phyloP scores from a whole-genome alignment of 2,329 filamentous ascomycete genomes.

The Epichloe scottii region DNA sequence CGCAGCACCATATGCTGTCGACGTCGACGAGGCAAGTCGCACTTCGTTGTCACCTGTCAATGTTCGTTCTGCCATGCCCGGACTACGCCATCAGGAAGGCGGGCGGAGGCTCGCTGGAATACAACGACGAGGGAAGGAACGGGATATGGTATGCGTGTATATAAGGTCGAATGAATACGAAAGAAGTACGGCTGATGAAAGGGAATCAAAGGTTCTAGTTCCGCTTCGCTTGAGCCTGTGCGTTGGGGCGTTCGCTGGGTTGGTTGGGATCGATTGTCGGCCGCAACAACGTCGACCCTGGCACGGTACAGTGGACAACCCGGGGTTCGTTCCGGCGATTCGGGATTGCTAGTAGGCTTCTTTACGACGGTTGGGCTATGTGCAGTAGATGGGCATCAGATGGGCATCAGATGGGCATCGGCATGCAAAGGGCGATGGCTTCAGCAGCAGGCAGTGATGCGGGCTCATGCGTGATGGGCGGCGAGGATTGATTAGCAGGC shows the following conservation, averaged over 20 bases:
- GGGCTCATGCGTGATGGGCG: neutral
- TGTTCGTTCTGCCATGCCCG: slow-evolving; percentile 52
- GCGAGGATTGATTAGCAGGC: neutral
- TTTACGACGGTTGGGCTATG: neutral
- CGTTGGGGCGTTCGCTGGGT: slow-evolving; percentile 2
- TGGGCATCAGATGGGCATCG: neutral
- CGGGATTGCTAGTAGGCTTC: neutral
- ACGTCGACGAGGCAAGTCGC: slow-evolving; percentile 34
- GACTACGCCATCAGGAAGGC: slow-evolving; percentile 52
- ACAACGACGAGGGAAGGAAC: slow-evolving; percentile 7
- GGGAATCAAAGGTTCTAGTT: neutral
- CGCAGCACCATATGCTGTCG: slow-evolving; percentile 19
- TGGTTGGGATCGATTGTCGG: neutral
- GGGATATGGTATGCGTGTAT: neutral
- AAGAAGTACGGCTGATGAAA: neutral
- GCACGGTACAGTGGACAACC: neutral
- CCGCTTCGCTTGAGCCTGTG: neutral
- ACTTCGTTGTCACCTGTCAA: slow-evolving; percentile 41
- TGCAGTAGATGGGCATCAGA: neutral
- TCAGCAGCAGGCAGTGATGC: neutral
- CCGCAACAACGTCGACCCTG: neutral
- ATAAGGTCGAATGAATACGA: neutral
- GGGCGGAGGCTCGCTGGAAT: slow-evolving; percentile 17
- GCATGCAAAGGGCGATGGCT: neutral
- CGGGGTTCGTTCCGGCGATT: neutral